Conservation (phyloP, 1,284 basidiomycete genomes). For the Pseudozyma sp. region DNA sequence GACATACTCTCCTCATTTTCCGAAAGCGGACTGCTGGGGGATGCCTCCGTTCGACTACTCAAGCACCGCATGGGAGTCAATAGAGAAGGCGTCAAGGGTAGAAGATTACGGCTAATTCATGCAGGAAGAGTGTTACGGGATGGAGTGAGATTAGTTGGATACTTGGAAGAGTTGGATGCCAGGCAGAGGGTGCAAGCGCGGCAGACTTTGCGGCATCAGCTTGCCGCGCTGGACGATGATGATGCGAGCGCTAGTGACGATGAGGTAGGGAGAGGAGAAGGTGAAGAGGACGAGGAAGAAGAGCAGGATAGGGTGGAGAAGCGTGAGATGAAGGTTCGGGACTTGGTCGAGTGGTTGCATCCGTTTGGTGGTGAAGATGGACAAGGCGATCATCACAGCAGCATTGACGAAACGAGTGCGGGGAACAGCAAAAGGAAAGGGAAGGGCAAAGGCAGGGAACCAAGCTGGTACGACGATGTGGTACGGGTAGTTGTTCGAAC, state of each 20-base stretch:
- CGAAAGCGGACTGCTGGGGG: conserved; percentile 22
- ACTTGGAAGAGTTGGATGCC: conserved; percentile 45
- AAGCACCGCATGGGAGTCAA: conserved; percentile 6
- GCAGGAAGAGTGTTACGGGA: conserved; percentile 51
- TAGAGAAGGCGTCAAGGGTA: conserved; percentile 2
- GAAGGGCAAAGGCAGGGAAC: conserved; percentile 35
- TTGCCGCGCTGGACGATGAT: no score
- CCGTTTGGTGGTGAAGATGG: neutral
- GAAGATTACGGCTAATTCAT: conserved; percentile 50
- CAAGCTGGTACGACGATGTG: conserved; percentile 14
- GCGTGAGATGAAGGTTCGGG: conserved; percentile 17
- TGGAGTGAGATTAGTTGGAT: conserved; percentile 45
- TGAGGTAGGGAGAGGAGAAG: neutral
- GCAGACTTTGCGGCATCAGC: conserved; percentile 20
- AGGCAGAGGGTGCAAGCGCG: conserved; percentile 21
- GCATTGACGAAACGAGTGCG: no score
- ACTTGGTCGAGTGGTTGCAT: conserved; percentile 22
- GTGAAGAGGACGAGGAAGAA: neutral
- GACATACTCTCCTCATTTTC: conserved; percentile 4
- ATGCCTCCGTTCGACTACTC: conserved; percentile 18
- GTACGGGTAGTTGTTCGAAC: conserved; percentile 29
- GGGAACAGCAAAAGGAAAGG: conserved; percentile 7
- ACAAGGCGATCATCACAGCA: neutral
- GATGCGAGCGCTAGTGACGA: conserved; percentile 7
- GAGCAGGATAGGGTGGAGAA: conserved; percentile 12